A percentile compares a stretch with the other conserved stretches of the same genome.
phyloP scores from a whole-genome alignment of 192 early-diverging fungal species.

The Coemansia sp. region DNA sequence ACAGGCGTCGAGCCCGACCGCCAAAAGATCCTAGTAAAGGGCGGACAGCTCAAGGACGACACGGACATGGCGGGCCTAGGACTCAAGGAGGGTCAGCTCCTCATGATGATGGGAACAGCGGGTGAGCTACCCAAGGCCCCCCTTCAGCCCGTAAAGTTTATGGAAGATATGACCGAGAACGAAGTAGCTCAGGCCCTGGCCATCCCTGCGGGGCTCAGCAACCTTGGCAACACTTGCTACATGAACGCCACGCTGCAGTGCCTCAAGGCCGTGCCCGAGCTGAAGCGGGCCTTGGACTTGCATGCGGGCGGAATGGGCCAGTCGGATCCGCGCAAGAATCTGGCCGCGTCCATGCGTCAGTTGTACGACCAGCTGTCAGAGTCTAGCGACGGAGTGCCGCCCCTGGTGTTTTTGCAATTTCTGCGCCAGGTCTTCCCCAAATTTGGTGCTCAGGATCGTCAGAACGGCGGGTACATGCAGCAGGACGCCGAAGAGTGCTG shows the following conservation, averaged over 20 bases:
- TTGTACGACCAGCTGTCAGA: conserved; percentile 74
- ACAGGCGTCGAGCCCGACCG: conserved; percentile 91
- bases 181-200: conserved; percentile 87
- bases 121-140: conserved; percentile 93
- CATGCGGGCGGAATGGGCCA: conserved; percentile 16
- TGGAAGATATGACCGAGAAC: conserved; percentile 93
- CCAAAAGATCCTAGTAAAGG: conserved; percentile 95
- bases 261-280: conserved; percentile 84
- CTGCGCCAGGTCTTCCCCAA: conserved; percentile 83
- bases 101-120: conserved; percentile 96
- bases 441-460: conserved; percentile 78
- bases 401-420: conserved; percentile 77
- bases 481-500: conserved; percentile 99
- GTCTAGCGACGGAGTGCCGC: conserved; percentile 74
- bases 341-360: conserved; percentile 71
- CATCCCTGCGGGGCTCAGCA: conserved; percentile 87
- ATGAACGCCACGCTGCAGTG: conserved; percentile 95
- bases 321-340: conserved; percentile 49
- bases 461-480: conserved; percentile 75
- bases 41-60: conserved; percentile 91
- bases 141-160: conserved; percentile 67
- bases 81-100: conserved; percentile 68
- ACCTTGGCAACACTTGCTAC: conserved; percentile 93
- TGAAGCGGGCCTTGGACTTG: conserved; percentile 65
- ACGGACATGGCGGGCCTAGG: conserved; percentile 73